phyloP scores from a whole-genome alignment of 768 basidiomycete genomes.

The Boletus rubescentipes region DNA sequence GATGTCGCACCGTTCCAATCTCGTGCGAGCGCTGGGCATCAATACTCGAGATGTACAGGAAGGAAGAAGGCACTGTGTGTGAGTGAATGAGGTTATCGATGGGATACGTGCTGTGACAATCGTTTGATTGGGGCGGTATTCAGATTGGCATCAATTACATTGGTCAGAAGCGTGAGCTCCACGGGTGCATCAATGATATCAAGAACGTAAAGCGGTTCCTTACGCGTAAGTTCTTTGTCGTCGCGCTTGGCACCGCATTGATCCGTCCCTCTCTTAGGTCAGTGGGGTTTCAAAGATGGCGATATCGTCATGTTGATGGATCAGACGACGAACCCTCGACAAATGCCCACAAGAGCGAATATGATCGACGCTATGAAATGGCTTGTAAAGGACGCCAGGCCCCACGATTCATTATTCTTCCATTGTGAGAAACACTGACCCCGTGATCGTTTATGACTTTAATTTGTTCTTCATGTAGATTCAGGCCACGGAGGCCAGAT shows the following conservation, averaged over 20 bases:
- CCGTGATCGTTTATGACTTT: background rate
- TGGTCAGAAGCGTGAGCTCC: conserved; percentile 60
- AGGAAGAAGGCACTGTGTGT: conserved; percentile 50
- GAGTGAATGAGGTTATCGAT: conserved; percentile 15
- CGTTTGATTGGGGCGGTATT: background rate
- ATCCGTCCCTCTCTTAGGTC: conserved; percentile 24
- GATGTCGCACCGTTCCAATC: conserved; percentile 6
- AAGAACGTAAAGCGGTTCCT: conserved; percentile 68
- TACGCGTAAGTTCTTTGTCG: conserved; percentile 42
- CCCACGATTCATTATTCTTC: conserved; percentile 75
- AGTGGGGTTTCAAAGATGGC: conserved; percentile 48
- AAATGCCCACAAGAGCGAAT: conserved; percentile 51
- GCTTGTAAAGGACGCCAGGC: conserved; percentile 66
- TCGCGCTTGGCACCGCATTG: background rate
- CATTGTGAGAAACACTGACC: conserved; percentile 46
- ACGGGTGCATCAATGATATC: conserved; percentile 83
- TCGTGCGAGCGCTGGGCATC: conserved; percentile 17
- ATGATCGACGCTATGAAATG: conserved; percentile 60
- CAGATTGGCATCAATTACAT: conserved; percentile 81
- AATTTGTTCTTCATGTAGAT: conserved; percentile 41
- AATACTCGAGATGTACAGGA: conserved; percentile 52
- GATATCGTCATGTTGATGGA: conserved; percentile 61
- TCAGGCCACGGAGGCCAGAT: conserved; percentile 97
- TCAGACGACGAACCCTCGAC: conserved; percentile 40
- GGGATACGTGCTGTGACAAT: background rate